Evolutionary conservation across 1,139 yeast genomes (phyloP).

Genomic region (Suhomyces yuchorum): DNA sequence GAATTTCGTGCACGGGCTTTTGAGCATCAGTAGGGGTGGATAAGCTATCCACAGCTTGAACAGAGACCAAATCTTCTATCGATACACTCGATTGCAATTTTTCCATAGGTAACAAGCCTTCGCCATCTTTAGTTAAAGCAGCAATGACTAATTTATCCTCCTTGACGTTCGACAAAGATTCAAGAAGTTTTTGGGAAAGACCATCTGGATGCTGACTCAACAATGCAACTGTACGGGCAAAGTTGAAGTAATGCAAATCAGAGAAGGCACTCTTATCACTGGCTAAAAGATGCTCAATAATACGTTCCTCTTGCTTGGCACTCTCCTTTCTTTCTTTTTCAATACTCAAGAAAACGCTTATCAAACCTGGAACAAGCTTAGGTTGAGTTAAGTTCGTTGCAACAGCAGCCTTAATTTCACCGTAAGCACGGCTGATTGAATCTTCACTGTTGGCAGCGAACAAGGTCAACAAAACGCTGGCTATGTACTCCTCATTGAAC

Average conservation of each 20-base stretch:
- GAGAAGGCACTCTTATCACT: conserved; percentile 22
- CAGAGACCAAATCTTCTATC: conserved; percentile 32
- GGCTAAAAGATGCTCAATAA: conserved; percentile 6
- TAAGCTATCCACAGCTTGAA: background rate
- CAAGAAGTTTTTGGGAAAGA: conserved; percentile 29
- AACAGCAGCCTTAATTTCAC: conserved; percentile 7
- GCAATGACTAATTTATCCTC: conserved; percentile 39
- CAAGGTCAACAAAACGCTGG: conserved; percentile 46
- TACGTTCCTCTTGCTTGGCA: background rate
- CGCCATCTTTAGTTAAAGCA: conserved; percentile 26
- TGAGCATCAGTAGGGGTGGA: background rate
- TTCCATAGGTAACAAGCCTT: conserved; percentile 35
- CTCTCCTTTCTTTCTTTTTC: conserved; percentile 2
- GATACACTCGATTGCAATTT: conserved; percentile 31
- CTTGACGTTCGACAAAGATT: conserved; percentile 29
- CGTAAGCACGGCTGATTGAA: conserved; percentile 5
- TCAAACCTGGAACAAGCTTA: conserved; percentile 42
- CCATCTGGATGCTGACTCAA: conserved; percentile 42
- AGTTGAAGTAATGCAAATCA: conserved; percentile 31
- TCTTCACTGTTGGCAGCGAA: conserved; percentile 23
- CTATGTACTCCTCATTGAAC: conserved; percentile 25
- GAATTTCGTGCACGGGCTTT: conserved; percentile 16
- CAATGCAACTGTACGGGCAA: conserved; percentile 47
- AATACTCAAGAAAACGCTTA: conserved; percentile 36
- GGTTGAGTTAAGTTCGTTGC: conserved; percentile 21